Conservation (phyloP, 2,329 filamentous ascomycete genomes). For the Cladosporium phlei region DNA sequence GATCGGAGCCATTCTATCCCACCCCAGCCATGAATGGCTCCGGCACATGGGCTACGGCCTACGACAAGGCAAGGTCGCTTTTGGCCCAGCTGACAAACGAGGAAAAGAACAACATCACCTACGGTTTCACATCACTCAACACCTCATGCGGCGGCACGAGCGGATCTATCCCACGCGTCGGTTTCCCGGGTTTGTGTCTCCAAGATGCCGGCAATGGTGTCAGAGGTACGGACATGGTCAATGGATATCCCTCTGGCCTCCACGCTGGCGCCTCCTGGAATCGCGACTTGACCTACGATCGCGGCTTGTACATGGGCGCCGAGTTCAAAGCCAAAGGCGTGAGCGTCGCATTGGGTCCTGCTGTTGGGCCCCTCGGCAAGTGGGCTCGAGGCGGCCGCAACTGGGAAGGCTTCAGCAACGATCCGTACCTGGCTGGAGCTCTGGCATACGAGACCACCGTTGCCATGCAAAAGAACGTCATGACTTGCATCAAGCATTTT, state of each 20-base stretch:
- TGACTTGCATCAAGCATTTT: conserved; percentile 36
- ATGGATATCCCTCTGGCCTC: conserved; percentile 35
- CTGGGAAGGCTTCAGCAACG: conserved; percentile 25
- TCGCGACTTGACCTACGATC: conserved; percentile 29
- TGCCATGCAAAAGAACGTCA: conserved; percentile 33
- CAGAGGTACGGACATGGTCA: conserved; percentile 28
- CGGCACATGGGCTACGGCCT: conserved; percentile 35
- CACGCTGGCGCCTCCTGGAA: conserved; percentile 39
- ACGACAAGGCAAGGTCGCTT: conserved; percentile 36
- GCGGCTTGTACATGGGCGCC: conserved; percentile 31
- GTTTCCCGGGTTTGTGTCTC: conserved; percentile 38
- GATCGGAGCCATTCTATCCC: conserved; percentile 28
- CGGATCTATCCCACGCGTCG: conserved; percentile 33
- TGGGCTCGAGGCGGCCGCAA: conserved; percentile 29
- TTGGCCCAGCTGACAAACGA: conserved; percentile 35
- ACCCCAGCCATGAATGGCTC: conserved; percentile 20
- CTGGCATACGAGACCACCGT: conserved; percentile 26
- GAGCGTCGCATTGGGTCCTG: conserved; percentile 29
- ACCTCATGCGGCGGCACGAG: conserved; percentile 34
- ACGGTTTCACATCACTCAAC: conserved; percentile 23
- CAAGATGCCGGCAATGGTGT: conserved; percentile 37
- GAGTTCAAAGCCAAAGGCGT: conserved; percentile 32
- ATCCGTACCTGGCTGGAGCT: conserved; percentile 27
- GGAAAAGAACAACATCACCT: conserved; percentile 39
- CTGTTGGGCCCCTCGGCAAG: conserved; percentile 29